These are phyloP conservation scores for Phanerochaete sordida DNA, from an alignment of 768 basidiomycete genomes.

Conservation along the genomic window DNA sequence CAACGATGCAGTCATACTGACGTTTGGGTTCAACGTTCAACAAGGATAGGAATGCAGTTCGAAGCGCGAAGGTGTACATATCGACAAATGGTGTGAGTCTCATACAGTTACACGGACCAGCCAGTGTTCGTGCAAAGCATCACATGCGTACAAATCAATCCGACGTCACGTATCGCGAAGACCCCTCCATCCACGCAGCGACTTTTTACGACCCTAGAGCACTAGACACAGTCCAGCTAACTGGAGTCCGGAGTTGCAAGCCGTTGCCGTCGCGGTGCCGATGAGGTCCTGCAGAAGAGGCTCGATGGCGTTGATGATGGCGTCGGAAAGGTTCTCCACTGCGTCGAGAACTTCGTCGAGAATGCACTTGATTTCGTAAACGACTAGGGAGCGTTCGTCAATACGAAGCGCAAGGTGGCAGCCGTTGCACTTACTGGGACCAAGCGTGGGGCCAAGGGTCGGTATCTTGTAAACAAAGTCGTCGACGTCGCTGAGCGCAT, in stretches of 20 bases:
- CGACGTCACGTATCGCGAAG: conserved; percentile 1
- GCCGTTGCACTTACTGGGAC: conserved; percentile 44
- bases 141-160: conserved; percentile 2
- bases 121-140: conserved; percentile 14
- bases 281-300: conserved; percentile 31
- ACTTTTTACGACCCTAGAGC: conserved; percentile 7
- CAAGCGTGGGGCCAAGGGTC: conserved; percentile 46
- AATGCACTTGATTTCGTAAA: conserved; percentile 59
- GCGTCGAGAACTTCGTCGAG: conserved; percentile 48
- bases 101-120: conserved; percentile 14
- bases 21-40: neutral
- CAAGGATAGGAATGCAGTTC: conserved; percentile 14
- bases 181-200: neutral
- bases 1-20: neutral
- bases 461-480: conserved; percentile 38
- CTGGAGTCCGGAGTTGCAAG: conserved; percentile 24
- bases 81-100: conserved; percentile 13
- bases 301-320: conserved; percentile 36
- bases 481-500: conserved; percentile 32
- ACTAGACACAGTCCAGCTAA: conserved; percentile 17
- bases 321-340: conserved; percentile 48
- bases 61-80: conserved; percentile 14
- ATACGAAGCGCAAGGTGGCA: neutral
- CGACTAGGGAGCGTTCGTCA: conserved; percentile 34
- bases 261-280: conserved; percentile 17